Base-by-base conservation (phyloP, 345 rosid species). In the Geranium brycei region DNA sequence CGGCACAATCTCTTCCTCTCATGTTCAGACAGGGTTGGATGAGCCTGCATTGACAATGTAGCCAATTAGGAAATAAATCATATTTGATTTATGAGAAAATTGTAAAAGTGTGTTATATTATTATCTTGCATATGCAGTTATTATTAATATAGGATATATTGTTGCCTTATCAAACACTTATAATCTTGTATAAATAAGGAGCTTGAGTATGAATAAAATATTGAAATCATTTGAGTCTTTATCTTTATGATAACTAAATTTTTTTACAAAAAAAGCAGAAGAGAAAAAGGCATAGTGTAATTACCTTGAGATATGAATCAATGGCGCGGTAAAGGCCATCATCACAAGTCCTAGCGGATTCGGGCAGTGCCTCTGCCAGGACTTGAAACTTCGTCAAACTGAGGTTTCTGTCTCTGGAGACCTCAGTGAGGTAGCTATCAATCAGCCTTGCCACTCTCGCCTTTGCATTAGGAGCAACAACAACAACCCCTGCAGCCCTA, bases 291-390 rank as follows among this genome's bases (percentile, higher is more conserved):
- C 28, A 23, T 23, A 23, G 41, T 35, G 3, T 47, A 51, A 51
- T 68, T 69, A 76, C 79, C 79, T 76, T 76, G 1, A 89, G 93
- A 68, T 90, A 93, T 40, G 97, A 93, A 83, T 93, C 99, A 0
- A 93, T 77, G 19, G 99, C 99, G 51, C 97, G 80, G 78, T 93
- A 93, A 23, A 93, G 87, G n/a, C 99, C 99, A 77, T 90, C 97
- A 38, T 93, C 99, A 0, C 97, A 88, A n/a, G 89, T 83, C 73
- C 99, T 81, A 0, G 99, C 99, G 61, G 95, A 85, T 66, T 90
- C 99, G 0, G 96, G 99, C 71, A 90, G 81, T 8, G 99, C 99
- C 72, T 93, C 99, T 7, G 97, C 97, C 61, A 93, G 78, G 15
- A 90, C 96, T 74, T 87, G 97, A 71, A 93, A 93, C 78, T 93